Percentiles rank a stretch among this genome's conserved stretches.
Conservation (phyloP, 2,329 filamentous ascomycete genomes). For the Claviceps pazoutovae region DNA sequence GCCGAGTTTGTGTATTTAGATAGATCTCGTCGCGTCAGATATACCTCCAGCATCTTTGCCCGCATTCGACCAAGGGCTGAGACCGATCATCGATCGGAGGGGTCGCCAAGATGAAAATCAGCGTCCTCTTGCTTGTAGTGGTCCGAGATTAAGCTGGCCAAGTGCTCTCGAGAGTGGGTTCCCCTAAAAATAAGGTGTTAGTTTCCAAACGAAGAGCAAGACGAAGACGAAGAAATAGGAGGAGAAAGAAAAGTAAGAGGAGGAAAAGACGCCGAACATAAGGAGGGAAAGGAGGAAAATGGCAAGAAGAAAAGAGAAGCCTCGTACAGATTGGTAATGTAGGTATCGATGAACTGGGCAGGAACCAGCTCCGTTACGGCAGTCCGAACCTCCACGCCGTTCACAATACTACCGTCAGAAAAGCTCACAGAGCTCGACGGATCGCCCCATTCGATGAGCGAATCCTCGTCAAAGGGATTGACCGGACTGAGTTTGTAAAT, state of each 20-base stretch:
- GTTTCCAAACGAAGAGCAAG: not conserved
- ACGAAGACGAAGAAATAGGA: not conserved
- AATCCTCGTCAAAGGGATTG: constrained; percentile 70
- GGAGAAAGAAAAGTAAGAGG: not conserved
- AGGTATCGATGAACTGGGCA: constrained; percentile 60
- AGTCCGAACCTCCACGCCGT: constrained; percentile 63
- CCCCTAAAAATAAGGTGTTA: constrained; percentile 30
- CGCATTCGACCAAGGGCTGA: not conserved
- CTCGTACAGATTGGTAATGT: constrained; percentile 64
- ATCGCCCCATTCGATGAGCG: constrained; percentile 76
- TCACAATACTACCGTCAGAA: constrained; percentile 65
- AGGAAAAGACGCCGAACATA: not conserved
- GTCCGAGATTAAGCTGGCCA: constrained; percentile 60
- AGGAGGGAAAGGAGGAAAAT: not conserved
- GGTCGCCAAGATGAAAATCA: constrained; percentile 38
- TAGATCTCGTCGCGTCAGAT: not conserved
- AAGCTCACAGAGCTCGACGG: constrained; percentile 64
- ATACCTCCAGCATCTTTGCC: not conserved
- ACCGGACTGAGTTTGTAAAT: constrained; percentile 91
- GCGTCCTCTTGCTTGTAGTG: constrained; percentile 65
- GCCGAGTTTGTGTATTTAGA: not conserved
- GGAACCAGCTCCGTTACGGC: constrained; percentile 74
- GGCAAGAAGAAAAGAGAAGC: not conserved
- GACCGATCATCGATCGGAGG: constrained; percentile 12
- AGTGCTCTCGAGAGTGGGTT: constrained; percentile 53